Evolutionary conservation across 768 basidiomycete species (phyloP).

Genomic region (Tulasnella calospora): DNA sequence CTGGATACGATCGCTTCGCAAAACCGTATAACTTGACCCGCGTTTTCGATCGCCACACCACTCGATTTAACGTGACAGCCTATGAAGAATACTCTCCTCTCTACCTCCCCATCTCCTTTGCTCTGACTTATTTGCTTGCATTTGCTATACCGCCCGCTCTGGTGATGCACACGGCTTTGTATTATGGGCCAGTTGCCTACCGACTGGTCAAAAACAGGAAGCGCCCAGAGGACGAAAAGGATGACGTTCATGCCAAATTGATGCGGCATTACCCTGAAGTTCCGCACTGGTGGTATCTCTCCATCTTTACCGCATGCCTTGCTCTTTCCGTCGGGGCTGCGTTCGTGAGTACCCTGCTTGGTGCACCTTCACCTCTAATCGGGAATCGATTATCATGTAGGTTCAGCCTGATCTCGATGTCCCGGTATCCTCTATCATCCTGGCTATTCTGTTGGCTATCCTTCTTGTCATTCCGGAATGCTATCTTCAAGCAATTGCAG

Average conservation of each 20-base stretch:
- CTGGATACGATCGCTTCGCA: conserved; percentile 44
- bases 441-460: conserved; percentile 38
- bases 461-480: conserved; percentile 44
- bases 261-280: conserved; percentile 46
- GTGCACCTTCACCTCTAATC: not conserved
- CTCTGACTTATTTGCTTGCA: conserved; percentile 41
- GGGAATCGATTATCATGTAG: conserved; percentile 17
- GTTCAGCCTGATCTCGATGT: conserved; percentile 55
- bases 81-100: conserved; percentile 47
- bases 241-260: conserved; percentile 46
- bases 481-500: conserved; percentile 44
- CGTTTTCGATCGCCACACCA: conserved; percentile 35
- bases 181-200: conserved; percentile 40
- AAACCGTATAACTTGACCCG: conserved; percentile 40
- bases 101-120: conserved; percentile 44
- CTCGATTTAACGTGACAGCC: conserved; percentile 40
- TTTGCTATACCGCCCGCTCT: conserved; percentile 41
- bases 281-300: conserved; percentile 42
- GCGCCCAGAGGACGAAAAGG: conserved; percentile 37
- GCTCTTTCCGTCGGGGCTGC: conserved; percentile 38
- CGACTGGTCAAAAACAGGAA: conserved; percentile 34
- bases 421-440: conserved; percentile 41
- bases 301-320: conserved; percentile 38
- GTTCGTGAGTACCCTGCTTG: conserved; percentile 33
- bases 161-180: conserved; percentile 43